phyloP scores from a whole-genome alignment of 2,329 filamentous ascomycete genomes.

The Ascochyta rabiei region DNA sequence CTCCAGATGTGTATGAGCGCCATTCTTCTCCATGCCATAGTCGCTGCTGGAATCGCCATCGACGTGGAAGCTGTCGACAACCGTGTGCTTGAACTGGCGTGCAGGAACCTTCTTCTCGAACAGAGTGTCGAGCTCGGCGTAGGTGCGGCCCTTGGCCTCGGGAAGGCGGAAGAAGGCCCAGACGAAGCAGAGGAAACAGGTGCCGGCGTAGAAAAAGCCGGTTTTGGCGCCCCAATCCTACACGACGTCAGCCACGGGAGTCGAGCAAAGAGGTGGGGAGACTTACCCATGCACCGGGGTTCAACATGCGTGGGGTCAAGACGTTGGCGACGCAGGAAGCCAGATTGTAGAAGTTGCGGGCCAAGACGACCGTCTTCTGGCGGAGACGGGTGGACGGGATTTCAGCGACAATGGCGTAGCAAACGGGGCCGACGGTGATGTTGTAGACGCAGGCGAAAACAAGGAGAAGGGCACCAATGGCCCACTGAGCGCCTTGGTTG shows the following conservation, averaged over 20 bases:
- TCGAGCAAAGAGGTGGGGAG: neutral
- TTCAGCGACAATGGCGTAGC: constrained; percentile 86
- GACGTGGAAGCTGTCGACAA: constrained; percentile 34
- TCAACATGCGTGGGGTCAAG: constrained; percentile 45
- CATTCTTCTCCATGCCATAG: constrained; percentile 31
- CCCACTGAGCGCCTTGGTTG: constrained; percentile 55
- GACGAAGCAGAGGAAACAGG: constrained; percentile 77
- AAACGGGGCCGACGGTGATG: constrained; percentile 83
- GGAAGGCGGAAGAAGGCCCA: constrained; percentile 83
- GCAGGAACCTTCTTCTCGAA: constrained; percentile 64
- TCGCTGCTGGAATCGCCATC: constrained; percentile 25
- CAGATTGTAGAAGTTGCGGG: constrained; percentile 76
- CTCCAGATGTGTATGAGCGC: constrained; percentile 33
- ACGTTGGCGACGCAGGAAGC: constrained; percentile 76
- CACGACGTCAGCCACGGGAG: neutral
- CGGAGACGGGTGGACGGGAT: constrained; percentile 81
- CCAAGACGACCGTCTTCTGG: constrained; percentile 89
- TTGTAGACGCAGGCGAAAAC: constrained; percentile 74
- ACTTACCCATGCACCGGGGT: constrained; percentile 41
- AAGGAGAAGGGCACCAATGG: constrained; percentile 43
- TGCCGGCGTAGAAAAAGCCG: constrained; percentile 85
- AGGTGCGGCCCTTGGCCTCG: constrained; percentile 78
- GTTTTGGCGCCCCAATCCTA: constrained; percentile 76
- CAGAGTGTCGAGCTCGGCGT: constrained; percentile 82
- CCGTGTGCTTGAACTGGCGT: constrained; percentile 37